Conservation (phyloP, 805 yeast genomes). For the Wickerhamomyces xylosicus region DNA sequence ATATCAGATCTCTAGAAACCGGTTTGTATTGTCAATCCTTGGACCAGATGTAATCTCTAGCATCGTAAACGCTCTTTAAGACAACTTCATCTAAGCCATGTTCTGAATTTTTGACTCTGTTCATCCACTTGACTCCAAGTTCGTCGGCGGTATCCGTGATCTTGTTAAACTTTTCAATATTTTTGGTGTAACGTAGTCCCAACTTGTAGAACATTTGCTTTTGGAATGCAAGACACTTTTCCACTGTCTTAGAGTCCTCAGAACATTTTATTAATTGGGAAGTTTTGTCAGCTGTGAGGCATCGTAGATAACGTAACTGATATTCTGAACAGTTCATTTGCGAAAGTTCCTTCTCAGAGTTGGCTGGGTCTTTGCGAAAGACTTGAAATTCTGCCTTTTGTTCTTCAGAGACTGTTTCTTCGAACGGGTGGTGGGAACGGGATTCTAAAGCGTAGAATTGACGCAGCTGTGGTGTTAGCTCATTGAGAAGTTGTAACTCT, state of each 20-base stretch:
- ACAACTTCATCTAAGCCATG: conserved; percentile 4
- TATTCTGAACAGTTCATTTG: background rate
- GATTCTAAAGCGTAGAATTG: background rate
- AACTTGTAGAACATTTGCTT: conserved; percentile 8
- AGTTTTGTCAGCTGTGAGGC: background rate
- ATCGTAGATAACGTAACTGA: background rate
- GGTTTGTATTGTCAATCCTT: background rate
- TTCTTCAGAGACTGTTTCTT: background rate
- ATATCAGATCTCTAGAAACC: too few relatives aligned
- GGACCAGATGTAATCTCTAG: conserved; percentile 13
- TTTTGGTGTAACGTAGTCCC: conserved; percentile 7
- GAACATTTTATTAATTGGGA: conserved; percentile 9
- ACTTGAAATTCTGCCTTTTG: background rate
- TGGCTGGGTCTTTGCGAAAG: background rate
- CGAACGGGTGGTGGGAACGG: background rate
- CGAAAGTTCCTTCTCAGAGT: background rate
- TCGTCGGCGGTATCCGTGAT: conserved; percentile 11
- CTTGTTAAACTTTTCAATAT: conserved; percentile 4
- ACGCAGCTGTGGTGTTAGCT: background rate
- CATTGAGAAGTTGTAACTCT: background rate
- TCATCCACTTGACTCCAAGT: conserved; percentile 9
- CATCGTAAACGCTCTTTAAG: conserved; percentile 6
- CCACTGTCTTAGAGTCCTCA: conserved; percentile 4
- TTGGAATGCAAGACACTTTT: conserved; percentile 13
- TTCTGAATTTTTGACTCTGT: conserved; percentile 1